Evolutionary conservation across 2,329 filamentous ascomycete species (phyloP), one percentile per base, ranked within the genome.

Genomic region (Ophiostoma novo-ulmi): DNA sequence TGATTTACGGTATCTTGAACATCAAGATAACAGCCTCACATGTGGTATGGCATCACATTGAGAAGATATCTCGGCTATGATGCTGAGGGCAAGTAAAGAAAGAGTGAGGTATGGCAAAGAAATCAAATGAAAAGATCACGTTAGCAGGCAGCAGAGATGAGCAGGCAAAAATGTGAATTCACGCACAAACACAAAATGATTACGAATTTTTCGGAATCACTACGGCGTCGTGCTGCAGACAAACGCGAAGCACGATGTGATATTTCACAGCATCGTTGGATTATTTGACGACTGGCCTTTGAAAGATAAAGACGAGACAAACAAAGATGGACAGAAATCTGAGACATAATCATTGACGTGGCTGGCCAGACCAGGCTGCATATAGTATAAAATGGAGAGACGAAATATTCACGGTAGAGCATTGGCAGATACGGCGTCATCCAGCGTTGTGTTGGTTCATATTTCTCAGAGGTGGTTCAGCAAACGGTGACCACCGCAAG

Each of bases 321-420:
- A 38, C 17, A 66, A n/a, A 41, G 63, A 41, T 14, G 2, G 63
- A 66, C 36, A 41, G 63, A 65, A n/a, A n/a, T 17, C 4, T 38
- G 31, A 11, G 63, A 65, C 63, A 66, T 20, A 39, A 66, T n/a
- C 41, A 66, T 66, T 66, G 63, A 66, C 13, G 26, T 26, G 52
- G 58, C 58, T 64, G 58, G 31, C 58, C 58, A 35, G 58, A 20
- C 52, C 52, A 10, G 52, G 52, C 22, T 26, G 22, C 8, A 58
- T 58, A 10, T 8, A 26, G 52, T 58, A 22, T 8, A 10, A 26
- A 26, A 58, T 58, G 22, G 52, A 58, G 10, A 22, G 6, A 22
- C 48, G 52, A 58, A 58, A 26, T 58, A 26, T 58, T 31, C 22
- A 26, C 10, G n/a, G 26, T 58, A 13, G n/a, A 22, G n/a, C 52